Evolutionary conservation across 192 early-diverging fungal genomes (phyloP).

Genomic region (Linnemannia zychae): DNA sequence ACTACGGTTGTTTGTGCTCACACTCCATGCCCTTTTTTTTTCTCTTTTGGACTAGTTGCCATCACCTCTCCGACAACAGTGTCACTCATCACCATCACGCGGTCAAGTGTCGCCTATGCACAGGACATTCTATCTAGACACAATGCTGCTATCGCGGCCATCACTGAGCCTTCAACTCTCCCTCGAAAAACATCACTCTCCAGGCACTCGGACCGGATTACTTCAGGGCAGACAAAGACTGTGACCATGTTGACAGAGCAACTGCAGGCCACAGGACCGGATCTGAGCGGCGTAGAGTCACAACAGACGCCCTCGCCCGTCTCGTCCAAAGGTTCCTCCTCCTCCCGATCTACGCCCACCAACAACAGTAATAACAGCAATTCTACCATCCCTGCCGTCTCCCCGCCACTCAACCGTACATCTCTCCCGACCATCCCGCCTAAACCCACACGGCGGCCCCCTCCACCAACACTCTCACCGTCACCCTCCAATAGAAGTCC

Average conservation of each 20-base stretch:
- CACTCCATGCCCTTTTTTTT: background rate
- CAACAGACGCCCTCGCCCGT: slow-evolving; percentile 30
- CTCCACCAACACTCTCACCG: slow-evolving; percentile 23
- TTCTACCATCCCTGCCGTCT: slow-evolving; percentile 16
- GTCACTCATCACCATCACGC: slow-evolving; percentile 56
- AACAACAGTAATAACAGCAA: background rate
- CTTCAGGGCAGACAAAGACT: slow-evolving; percentile 42
- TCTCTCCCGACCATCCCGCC: slow-evolving; percentile 60
- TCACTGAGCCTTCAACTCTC: slow-evolving; percentile 42
- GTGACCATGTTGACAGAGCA: slow-evolving; percentile 55
- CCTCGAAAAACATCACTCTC: slow-evolving; percentile 48
- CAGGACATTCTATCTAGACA: slow-evolving; percentile 63
- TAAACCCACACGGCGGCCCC: slow-evolving; percentile 62
- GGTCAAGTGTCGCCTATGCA: slow-evolving; percentile 58
- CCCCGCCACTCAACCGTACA: slow-evolving; percentile 22
- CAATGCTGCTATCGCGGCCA: slow-evolving; percentile 42
- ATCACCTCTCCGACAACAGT: slow-evolving; percentile 56
- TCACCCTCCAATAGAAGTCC: slow-evolving; percentile 45
- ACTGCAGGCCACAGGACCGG: slow-evolving; percentile 26
- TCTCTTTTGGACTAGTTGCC: slow-evolving; percentile 38
- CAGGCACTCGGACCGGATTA: slow-evolving; percentile 50
- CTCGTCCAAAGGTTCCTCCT: slow-evolving; percentile 20
- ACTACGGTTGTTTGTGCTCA: background rate
- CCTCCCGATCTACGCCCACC: slow-evolving; percentile 27
- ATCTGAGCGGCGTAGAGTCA: slow-evolving; percentile 23